Evolutionary conservation across 164 flowering plant genomes (phyloP), one percentile per base, ranked within the genome.

Genomic region (Nelumbo lutea): DNA sequence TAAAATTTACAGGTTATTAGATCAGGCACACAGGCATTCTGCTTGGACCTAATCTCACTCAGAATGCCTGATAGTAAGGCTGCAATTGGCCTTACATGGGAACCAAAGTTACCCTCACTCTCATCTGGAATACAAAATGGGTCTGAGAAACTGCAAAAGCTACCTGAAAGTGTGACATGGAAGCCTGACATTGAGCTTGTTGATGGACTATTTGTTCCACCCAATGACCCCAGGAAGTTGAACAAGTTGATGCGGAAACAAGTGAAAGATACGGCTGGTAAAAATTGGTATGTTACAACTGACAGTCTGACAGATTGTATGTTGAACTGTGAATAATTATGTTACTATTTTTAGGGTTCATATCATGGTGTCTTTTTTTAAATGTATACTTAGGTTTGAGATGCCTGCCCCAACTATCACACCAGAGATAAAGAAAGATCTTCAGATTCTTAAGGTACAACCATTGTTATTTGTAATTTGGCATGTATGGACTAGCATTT

Each of bases 391-490:
- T 68, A 94, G 97, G 98, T 94, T 91, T 81, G 96, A 95, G 51
- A 91, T 95, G 97, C 91, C 97, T 10, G 96, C 98, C 3, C 86
- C 84, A 57, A 83, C 87, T 27, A 67, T 95, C 11, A 95, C 97
- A 1, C 96, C 96, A 0, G 96, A 91, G 76, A 65, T 91, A 76
- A 86, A 89, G 72, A 89, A 84, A 66, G 96, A 91, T 79, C 86
- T 95, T 43, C 88, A 88, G 71, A 61, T 95, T 44, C 77, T 95
- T 9, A 91, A 91, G 98, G 98, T 93, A 67, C 42, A 2, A 1
- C 40, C 46, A 13, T 64, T 53, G 4, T 43, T 1, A 14, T 4
- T n/a, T 42, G 8, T 53, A 27, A 52, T 43, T 13, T 41, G 57
- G 4, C 38, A 9, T 3, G 2, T 39, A 46, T 44, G 14, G 14